Evolutionary conservation across 2,329 filamentous ascomycete genomes (phyloP), one percentile per base, ranked within the genome.

Genomic region (Aspergillus oerlinghausenensis): DNA sequence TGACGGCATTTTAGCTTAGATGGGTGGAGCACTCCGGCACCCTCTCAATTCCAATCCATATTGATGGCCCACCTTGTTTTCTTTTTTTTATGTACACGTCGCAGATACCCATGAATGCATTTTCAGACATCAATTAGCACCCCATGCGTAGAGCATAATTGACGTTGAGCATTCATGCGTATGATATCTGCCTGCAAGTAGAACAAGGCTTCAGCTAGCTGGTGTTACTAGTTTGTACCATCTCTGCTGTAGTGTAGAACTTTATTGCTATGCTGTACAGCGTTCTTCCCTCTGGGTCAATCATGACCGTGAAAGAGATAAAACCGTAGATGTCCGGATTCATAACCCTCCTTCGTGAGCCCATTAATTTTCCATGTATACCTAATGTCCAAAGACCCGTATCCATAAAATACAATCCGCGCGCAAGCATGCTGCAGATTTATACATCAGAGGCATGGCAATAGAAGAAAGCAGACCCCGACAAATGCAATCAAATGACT

Each of bases 21-120:
- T 70, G 64, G 66, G 64, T 68, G 61, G 62, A 67, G 60, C 59
- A 53, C 62, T 61, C 59, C 63, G 49, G 21, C 62, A 60, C 62
- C 63, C 55, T 54, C 63, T 56, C 58, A 63, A 65, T 69, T 67
- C 63, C 67, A 67, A 65, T 69, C 62, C 60, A 60, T 65, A 56
- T 61, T 61, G 58, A 63, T 63, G 59, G 61, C 59, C 55, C 32
- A 51, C 50, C 45, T 50, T 45, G 21, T 53, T 28, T 50, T 38
- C 48, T 51, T 54, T 57, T 54, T 54, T 58, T 64, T 65, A 69
- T 72, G 65, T 70, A 68, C 66, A 67, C 68, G 55, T 64, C 61
- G 70, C 71, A 73, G 71, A 73, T 73, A 73, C 71, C 71, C 70
- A 70, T 73, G 71, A 73, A 73, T 73, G 69, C 70, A 69, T 70